Base-by-base conservation (phyloP, 305 asterid genomes). In the Withania somnifera region DNA sequence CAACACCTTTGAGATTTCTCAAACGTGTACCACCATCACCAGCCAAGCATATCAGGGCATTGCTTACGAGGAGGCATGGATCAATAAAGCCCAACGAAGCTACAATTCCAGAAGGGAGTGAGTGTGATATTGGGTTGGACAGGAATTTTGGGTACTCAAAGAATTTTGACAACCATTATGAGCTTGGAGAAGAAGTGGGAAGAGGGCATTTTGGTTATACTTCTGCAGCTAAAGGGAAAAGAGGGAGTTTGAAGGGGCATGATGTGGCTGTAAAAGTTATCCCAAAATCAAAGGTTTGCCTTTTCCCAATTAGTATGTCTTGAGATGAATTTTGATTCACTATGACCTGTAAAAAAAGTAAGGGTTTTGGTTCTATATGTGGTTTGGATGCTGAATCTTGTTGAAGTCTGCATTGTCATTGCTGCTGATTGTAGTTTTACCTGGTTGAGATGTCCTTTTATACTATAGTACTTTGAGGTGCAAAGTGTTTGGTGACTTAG, bases 11-110 rank as follows among this genome's bases (percentile, higher is more conserved):
- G 47, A 81, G 98, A 6, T 86, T 95, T 57, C 85, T 93, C 36
- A 93, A 91, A 81, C 90, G 98, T 56, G 97, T 98, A 9, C 99
- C 98, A 11, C 99, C 99, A 47, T 95, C 99, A 10, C 99, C 99
- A 26, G 99, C 98, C 52, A 95, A 95, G 92, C 99, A 95, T 85
- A 93, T 95, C 20, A 90, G 90, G 86, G 95, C 99, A 38, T 90
- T 93, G 83, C 93, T 95, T 66, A 89, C 95, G 13, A 89, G 97
- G 81, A 88, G 97, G 81, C 97, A 92, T 84, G 97, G 97, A 79
- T 93, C 97, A 36, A 89, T 93, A 64, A 93, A 94, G 90, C 95
- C 98, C 66, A 94, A 94, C 84, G 97, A 91, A 86, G 94, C 93
- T 38, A 84, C 91, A 26, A 94, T 94, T 81, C 98, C 97, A 20